Base-by-base conservation (phyloP, 768 basidiomycete species). In the Hydnomerulius pinastri region DNA sequence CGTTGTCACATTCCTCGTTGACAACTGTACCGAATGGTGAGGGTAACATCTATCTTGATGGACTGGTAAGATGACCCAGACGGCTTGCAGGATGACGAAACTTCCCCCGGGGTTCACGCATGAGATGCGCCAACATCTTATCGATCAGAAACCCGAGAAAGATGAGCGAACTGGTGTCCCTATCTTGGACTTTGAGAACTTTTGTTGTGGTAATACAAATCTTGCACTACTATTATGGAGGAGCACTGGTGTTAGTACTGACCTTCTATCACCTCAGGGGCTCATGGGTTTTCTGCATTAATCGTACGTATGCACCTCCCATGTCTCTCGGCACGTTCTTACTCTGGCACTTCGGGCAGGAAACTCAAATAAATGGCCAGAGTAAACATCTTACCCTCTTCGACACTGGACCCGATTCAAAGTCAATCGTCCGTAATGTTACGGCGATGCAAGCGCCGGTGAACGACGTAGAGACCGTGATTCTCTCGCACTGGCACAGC, bases 251-350 rank as follows among this genome's bases (percentile, higher is more conserved):
- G 8, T 24, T 18, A 33, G 13, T 11, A 47, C 18, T 39, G 28
- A 43, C 57, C 29, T 35, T 17, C 17, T 10, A 30, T 42, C 13
- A 32, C n/a, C 27, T 28, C 46, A 85, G 89, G 89, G 4, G 90
- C 90, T 2, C 91, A 93, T 70, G 91, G 91, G 1, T 86, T 93
- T 58, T 80, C 90, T n/a, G 84, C 82, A 27, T 72, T 92, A 39
- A 83, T 94, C 55, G 90, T 90, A 64, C 59, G 79, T 60, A 4
- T 15, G 13, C 7, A 18, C 24, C 30, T 7, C 5, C n/a, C n/a
- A 38, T 25, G 5, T 11, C 28, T 12, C 5, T 9, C 30, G 13
- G n/a, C 37, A 38, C 28, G 11, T 52, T 18, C 43, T 23, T 9
- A 23, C 45, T 37, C 38, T n/a, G n/a, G 23, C 28, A 11, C 10